Base-by-base conservation (phyloP, 2,329 filamentous ascomycete species). In the Trichoderma arundinaceum region DNA sequence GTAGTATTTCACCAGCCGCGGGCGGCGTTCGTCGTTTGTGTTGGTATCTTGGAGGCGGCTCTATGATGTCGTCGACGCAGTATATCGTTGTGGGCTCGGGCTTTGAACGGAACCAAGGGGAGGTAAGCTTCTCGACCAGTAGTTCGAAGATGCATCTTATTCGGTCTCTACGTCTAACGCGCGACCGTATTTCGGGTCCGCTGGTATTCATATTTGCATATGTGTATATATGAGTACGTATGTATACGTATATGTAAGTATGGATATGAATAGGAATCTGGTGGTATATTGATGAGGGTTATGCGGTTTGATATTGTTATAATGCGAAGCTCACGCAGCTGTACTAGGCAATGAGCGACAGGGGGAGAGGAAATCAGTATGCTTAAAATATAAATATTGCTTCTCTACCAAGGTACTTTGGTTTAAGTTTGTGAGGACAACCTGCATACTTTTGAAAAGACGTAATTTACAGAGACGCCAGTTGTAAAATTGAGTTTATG, bases 1-100 rank as follows among this genome's bases (percentile, higher is more conserved):
- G 57, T 7, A 17, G 35, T 35, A 66, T n/a, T n/a, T 66, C 64
- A 44, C 64, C 19, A 22, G 39, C 9, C 13, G 17, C n/a, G 32
- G 43, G 44, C 28, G 51, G 28, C 1, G 13, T 10, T 2, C 28
- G 32, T 17, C 28, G 44, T 13, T 28, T 39, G 17, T 22, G 4
- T 49, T 67, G 49, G 57, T 70, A 70, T 12, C 48, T 35, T 1
- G 69, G 69, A 9, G 69, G 69, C 19, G 69, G 68, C 4, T 46
- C 35, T 6, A 41, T n/a, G 1, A 68, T 22, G 54, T 69, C 67
- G 13, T 54, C 65, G 43, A 64, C 52, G 43, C 63, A 66, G 41
- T 65, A 67, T 2, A 66, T 61, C 8, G 17, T 8, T n/a, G 28
- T 39, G 12, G 12, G 15, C 4, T 19, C 17, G 22, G 7, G 9